phyloP scores from a whole-genome alignment of 306 rosid species.

The Luffa acutangula region DNA sequence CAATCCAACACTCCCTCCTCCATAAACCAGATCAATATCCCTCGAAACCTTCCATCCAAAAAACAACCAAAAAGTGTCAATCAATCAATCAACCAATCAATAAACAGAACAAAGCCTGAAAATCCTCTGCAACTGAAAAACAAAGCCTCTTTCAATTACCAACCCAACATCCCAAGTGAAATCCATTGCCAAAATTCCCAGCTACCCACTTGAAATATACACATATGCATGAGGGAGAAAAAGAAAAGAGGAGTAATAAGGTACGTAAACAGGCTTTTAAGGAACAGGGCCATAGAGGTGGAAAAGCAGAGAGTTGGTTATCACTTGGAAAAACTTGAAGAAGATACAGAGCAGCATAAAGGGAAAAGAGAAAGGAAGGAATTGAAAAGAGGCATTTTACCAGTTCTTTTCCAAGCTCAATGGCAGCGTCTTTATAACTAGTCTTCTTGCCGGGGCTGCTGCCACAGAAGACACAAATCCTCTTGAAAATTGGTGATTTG shows the following conservation, averaged over 20 bases:
- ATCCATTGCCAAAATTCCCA: background rate
- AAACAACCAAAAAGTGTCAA: background rate
- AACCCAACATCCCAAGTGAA: background rate
- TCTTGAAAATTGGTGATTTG: constrained; percentile 65
- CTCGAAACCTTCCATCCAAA: constrained; percentile 52
- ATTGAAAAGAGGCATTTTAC: constrained; percentile 27
- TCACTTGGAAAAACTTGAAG: background rate
- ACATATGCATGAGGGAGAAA: background rate
- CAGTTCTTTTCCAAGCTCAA: constrained; percentile 80
- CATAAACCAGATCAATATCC: constrained; percentile 90
- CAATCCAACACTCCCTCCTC: constrained; percentile 97
- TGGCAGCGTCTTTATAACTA: constrained; percentile 81
- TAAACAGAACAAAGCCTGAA: background rate
- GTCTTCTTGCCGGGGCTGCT: constrained; percentile 85
- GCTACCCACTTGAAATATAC: background rate
- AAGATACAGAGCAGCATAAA: background rate
- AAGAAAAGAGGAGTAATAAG: background rate
- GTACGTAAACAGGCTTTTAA: too few species aligned
- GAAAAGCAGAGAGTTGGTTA: background rate
- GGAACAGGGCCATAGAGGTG: background rate
- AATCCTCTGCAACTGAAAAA: background rate
- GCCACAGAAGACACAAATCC: constrained; percentile 93
- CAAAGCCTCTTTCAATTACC: background rate
- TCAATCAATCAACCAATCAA: background rate
- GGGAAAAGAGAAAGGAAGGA: background rate